Conservation (phyloP, 2,329 filamentous ascomycete species). For the Thermothelomyces thermophilus region DNA sequence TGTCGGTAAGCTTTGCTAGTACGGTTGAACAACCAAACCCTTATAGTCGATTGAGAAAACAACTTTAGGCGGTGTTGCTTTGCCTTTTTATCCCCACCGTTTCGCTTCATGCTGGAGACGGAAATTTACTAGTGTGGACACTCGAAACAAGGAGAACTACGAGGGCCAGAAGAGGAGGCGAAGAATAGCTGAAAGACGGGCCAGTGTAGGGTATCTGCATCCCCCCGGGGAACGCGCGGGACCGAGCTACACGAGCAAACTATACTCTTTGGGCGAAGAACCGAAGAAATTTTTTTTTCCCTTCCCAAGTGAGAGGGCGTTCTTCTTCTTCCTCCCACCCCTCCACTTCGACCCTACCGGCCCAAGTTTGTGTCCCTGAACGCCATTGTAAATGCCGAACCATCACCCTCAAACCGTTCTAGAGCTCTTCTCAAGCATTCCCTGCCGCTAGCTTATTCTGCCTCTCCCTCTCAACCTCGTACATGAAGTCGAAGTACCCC, state of each 20-base stretch:
- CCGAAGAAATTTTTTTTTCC: conserved; percentile 8
- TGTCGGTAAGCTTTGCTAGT: not conserved
- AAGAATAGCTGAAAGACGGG: conserved; percentile 4
- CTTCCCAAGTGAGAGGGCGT: not conserved
- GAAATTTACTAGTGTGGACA: too few relatives aligned
- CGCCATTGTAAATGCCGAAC: conserved; percentile 20
- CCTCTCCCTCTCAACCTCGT: conserved; percentile 91
- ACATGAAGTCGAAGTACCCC: conserved; percentile 96
- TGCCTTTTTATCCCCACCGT: not conserved
- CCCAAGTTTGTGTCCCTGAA: conserved; percentile 13
- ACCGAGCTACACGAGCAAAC: conserved; percentile 10
- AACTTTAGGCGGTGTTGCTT: not conserved
- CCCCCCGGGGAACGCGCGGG: not conserved
- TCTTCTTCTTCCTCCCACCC: not conserved
- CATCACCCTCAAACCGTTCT: conserved; percentile 2
- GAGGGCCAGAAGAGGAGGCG: not conserved
- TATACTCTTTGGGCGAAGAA: conserved; percentile 11
- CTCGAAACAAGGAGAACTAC: too few relatives aligned
- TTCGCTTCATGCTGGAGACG: too few relatives aligned
- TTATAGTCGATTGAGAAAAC: not conserved
- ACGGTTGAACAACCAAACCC: too few relatives aligned
- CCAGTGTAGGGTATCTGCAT: conserved; percentile 10
- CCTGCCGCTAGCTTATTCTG: conserved; percentile 37
- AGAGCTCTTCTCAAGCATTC: conserved; percentile 36
- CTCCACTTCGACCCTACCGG: conserved; percentile 8